These are phyloP conservation scores for Fusarium xyrophilum DNA, from an alignment of 2,329 filamentous ascomycete species.

Conservation along the genomic window DNA sequence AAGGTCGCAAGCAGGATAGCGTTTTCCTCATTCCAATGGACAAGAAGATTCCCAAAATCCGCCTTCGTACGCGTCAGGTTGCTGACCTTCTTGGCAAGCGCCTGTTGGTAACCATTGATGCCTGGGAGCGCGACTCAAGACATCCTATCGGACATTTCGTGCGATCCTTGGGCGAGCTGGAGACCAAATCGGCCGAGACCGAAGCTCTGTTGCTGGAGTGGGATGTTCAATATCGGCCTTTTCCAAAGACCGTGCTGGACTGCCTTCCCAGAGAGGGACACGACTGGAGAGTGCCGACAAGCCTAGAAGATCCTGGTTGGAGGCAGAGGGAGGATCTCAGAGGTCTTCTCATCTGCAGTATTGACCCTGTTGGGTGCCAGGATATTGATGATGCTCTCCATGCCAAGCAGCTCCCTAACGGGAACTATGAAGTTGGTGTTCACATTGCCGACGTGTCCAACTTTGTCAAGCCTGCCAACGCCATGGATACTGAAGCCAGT, in stretches of 20 bases:
- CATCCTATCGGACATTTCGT: slow-evolving; percentile 95
- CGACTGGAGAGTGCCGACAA: slow-evolving; percentile 89
- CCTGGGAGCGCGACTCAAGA: slow-evolving; percentile 91
- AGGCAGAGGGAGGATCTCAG: slow-evolving; percentile 82
- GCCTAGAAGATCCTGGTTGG: slow-evolving; percentile 84
- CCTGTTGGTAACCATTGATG: slow-evolving; percentile 90
- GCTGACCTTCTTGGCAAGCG: slow-evolving; percentile 89
- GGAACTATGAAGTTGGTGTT: slow-evolving; percentile 94
- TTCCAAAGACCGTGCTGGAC: slow-evolving; percentile 93
- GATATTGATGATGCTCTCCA: slow-evolving; percentile 98
- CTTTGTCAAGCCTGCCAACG: slow-evolving; percentile 95
- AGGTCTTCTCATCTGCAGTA: slow-evolving; percentile 90
- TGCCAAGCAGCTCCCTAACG: slow-evolving; percentile 82
- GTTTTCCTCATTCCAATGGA: slow-evolving; percentile 98
- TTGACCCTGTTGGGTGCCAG: slow-evolving; percentile 93
- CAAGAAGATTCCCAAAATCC: slow-evolving; percentile 95
- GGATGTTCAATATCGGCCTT: slow-evolving; percentile 96
- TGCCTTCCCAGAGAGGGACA: slow-evolving; percentile 92
- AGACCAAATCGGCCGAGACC: slow-evolving; percentile 97
- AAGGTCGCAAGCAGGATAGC: slow-evolving; percentile 85
- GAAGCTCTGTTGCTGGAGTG: slow-evolving; percentile 93
- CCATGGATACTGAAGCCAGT: slow-evolving; percentile 96
- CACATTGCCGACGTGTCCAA: slow-evolving; percentile 99
- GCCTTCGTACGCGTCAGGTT: slow-evolving; percentile 88
- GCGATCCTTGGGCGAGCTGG: slow-evolving; percentile 87